Percentiles rank a stretch among this genome's conserved stretches.
Conservation (phyloP, 768 basidiomycete species). For the Wakefieldia striispora region DNA sequence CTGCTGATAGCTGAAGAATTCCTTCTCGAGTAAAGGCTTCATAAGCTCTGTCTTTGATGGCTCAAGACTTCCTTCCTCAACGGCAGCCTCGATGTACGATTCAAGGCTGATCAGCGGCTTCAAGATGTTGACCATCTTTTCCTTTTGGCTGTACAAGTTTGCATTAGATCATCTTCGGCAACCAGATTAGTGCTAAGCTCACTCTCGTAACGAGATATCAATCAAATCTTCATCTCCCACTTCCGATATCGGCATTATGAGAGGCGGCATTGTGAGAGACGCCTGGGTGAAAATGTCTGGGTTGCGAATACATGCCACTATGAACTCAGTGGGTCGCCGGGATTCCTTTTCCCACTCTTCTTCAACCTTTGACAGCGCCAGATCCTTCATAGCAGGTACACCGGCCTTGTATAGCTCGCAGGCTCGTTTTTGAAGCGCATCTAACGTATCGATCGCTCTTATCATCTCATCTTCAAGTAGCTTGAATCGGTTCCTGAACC, state of each 20-base stretch:
- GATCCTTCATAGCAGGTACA: neutral
- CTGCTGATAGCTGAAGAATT: slow-evolving; percentile 15
- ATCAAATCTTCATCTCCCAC: slow-evolving; percentile 20
- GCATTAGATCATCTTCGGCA: neutral
- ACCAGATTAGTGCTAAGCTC: neutral
- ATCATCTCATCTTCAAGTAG: slow-evolving; percentile 30
- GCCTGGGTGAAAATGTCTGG: neutral
- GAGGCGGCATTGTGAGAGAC: neutral
- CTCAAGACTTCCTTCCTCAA: too few species aligned
- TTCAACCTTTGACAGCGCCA: neutral
- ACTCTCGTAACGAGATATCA: slow-evolving; percentile 10
- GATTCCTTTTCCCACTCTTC: neutral
- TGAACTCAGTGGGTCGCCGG: neutral
- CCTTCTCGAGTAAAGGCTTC: neutral
- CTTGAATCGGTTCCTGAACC: slow-evolving; percentile 30
- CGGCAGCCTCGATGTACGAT: neutral
- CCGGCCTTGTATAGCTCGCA: slow-evolving; percentile 15
- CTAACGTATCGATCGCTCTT: slow-evolving; percentile 17
- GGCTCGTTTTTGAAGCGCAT: slow-evolving; percentile 18
- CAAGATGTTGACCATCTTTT: neutral
- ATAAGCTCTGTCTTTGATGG: neutral
- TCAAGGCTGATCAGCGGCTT: slow-evolving; percentile 2
- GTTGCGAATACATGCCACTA: neutral
- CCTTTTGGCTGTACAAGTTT: slow-evolving; percentile 4
- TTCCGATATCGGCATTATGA: neutral